These are phyloP conservation scores for Glonium stellatum DNA, from an alignment of 495 filamentous ascomycete genomes.

Conservation along the genomic window DNA sequence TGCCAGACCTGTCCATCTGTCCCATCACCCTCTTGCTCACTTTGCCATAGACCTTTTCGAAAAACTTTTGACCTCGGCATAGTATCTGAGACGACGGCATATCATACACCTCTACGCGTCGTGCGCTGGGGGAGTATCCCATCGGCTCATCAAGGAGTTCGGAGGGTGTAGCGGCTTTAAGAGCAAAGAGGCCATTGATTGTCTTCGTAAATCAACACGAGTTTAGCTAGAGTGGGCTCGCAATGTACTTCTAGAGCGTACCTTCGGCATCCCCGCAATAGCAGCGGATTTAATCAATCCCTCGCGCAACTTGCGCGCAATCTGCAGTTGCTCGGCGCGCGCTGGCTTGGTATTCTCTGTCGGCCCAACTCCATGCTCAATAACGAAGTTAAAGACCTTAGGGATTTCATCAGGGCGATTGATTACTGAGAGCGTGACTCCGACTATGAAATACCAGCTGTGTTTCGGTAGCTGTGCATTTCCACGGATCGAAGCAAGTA, in stretches of 20 bases:
- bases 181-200: conserved; percentile 47
- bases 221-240: neutral
- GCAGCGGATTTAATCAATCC: conserved; percentile 47
- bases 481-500: conserved; percentile 43
- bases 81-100: conserved; percentile 38
- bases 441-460: conserved; percentile 50
- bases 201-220: conserved; percentile 31
- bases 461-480: conserved; percentile 42
- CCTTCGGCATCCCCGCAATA: conserved; percentile 50
- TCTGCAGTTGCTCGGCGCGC: conserved; percentile 38
- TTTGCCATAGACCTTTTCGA: conserved; percentile 48
- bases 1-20: conserved; percentile 48
- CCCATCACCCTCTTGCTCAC: conserved; percentile 46
- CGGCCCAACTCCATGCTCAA: conserved; percentile 31
- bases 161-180: conserved; percentile 43
- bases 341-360: conserved; percentile 24
- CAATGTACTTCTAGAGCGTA: conserved; percentile 24
- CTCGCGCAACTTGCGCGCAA: conserved; percentile 47
- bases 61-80: conserved; percentile 44
- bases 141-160: conserved; percentile 43
- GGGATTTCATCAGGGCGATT: conserved; percentile 51
- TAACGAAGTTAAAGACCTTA: conserved; percentile 42
- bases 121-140: conserved; percentile 38
- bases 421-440: conserved; percentile 44
- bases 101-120: conserved; percentile 36